Percentiles rank a stretch among this genome's conserved stretches.
Conservation (phyloP, 768 basidiomycete species). For the Pulveroboletus sp. region DNA sequence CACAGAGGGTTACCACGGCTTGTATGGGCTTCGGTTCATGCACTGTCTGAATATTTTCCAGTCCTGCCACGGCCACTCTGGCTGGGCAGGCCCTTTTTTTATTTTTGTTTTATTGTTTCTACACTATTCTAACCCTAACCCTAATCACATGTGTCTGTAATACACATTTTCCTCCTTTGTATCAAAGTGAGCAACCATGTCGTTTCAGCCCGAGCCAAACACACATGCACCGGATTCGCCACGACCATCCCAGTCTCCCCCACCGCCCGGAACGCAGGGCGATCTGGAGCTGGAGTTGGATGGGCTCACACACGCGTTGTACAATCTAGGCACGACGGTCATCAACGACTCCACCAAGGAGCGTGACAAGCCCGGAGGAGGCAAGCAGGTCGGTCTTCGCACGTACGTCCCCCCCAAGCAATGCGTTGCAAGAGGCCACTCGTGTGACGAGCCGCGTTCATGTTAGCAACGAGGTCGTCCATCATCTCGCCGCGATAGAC, state of each 20-base stretch:
- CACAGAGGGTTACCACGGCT: slow-evolving; percentile 38
- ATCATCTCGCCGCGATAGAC: slow-evolving; percentile 62
- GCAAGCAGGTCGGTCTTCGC: slow-evolving; percentile 72
- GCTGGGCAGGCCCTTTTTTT: slow-evolving; percentile 31
- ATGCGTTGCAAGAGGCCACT: background rate
- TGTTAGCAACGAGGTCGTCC: slow-evolving; percentile 67
- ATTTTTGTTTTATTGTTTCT: slow-evolving; percentile 15
- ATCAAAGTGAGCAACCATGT: no score
- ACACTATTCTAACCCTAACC: slow-evolving; percentile 29
- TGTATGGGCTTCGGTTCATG: slow-evolving; percentile 63
- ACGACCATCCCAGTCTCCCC: slow-evolving; percentile 67
- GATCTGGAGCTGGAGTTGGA: slow-evolving; percentile 73
- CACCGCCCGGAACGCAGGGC: slow-evolving; percentile 63
- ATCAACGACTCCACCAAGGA: slow-evolving; percentile 82
- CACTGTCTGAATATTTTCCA: slow-evolving; percentile 76
- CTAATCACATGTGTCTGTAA: slow-evolving; percentile 7
- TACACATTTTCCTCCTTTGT: no score
- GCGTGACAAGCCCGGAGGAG: slow-evolving; percentile 61
- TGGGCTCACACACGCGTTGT: slow-evolving; percentile 71
- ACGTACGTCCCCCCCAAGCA: slow-evolving; percentile 46
- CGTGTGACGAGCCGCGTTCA: background rate
- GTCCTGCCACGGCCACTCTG: slow-evolving; percentile 56
- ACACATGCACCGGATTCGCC: slow-evolving; percentile 45
- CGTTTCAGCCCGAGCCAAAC: background rate
- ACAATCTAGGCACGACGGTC: slow-evolving; percentile 79